These are phyloP conservation scores for Boletales sp. DNA, from an alignment of 768 basidiomycete species.

Conservation along the genomic window DNA sequence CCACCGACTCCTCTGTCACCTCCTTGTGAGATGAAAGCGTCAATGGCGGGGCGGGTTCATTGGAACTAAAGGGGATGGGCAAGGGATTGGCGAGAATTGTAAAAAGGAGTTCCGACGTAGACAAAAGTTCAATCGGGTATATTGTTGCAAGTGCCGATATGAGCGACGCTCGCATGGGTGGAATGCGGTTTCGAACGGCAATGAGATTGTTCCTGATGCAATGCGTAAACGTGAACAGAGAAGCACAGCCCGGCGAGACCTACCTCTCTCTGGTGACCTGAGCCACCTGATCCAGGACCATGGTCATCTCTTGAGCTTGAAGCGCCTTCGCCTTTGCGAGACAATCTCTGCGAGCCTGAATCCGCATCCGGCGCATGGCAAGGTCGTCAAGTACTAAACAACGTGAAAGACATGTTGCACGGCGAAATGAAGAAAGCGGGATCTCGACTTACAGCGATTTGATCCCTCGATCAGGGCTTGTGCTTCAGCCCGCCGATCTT, in stretches of 20 bases:
- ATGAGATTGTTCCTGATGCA: constrained; percentile 43
- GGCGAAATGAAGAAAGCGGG: constrained; percentile 20
- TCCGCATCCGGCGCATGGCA: constrained; percentile 38
- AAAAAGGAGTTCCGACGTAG: constrained; percentile 83
- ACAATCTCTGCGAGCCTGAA: constrained; percentile 44
- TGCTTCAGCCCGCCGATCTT: constrained; percentile 44
- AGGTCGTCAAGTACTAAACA: constrained; percentile 43
- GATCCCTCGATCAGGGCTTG: constrained; percentile 40
- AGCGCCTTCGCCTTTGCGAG: constrained; percentile 43
- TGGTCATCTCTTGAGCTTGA: constrained; percentile 30
- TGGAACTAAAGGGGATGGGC: constrained; percentile 72
- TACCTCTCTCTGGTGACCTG: constrained; percentile 40
- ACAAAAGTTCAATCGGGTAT: constrained; percentile 87
- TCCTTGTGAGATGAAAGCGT: constrained; percentile 59
- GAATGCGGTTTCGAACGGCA: constrained; percentile 46
- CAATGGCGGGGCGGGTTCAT: constrained; percentile 84
- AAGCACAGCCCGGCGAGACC: constrained; percentile 7
- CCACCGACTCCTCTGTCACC: constrained; percentile 81
- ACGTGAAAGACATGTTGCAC: constrained; percentile 9
- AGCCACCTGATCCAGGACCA: constrained; percentile 27
- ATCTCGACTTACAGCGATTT: constrained; percentile 42
- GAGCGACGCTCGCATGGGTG: constrained; percentile 56
- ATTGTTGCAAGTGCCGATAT: constrained; percentile 70
- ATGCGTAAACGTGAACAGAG: constrained; percentile 13
- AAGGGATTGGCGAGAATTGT: constrained; percentile 85